These are phyloP conservation scores for Babesia sp. DNA, from an alignment of 169 alveolate genomes.

Conservation along the genomic window DNA sequence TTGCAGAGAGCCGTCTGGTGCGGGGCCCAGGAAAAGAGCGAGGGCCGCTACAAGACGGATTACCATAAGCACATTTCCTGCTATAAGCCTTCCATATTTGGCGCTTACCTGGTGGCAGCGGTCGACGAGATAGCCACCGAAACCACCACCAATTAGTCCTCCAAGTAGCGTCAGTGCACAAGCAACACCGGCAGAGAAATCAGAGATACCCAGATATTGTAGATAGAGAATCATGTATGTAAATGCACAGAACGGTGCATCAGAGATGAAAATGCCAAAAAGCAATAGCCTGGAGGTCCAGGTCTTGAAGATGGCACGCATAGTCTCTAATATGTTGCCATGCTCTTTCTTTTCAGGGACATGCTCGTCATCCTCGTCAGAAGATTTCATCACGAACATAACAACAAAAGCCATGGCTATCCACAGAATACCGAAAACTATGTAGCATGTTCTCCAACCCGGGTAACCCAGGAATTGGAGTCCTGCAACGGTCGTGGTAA, in stretches of 20 bases:
- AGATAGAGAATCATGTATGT: conserved; percentile 85
- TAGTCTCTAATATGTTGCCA: background rate
- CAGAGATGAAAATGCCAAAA: conserved; percentile 75
- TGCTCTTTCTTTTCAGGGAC: background rate
- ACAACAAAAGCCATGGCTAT: conserved; percentile 6
- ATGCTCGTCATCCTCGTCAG: background rate
- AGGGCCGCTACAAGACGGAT: conserved; percentile 73
- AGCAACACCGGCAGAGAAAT: conserved; percentile 82
- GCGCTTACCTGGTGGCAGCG: conserved; percentile 75
- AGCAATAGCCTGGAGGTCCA: conserved; percentile 32
- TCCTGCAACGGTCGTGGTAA: conserved; percentile 5
- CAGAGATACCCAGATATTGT: conserved; percentile 86
- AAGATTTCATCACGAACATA: background rate
- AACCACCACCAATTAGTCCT: conserved; percentile 85
- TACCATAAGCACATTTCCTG: conserved; percentile 77
- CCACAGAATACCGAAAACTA: conserved; percentile 15
- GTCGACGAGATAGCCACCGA: conserved; percentile 87
- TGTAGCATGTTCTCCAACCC: conserved; percentile 51
- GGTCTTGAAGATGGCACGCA: conserved; percentile 26
- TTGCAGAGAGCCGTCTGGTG: conserved; percentile 58
- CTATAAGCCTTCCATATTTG: conserved; percentile 85
- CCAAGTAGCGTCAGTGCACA: conserved; percentile 84
- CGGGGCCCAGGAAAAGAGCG: conserved; percentile 72
- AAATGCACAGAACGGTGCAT: conserved; percentile 88
- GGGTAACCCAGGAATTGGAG: background rate